Evolutionary conservation across 139 green algal species (phyloP), one percentile per base, ranked within the genome.

Genomic region (Helicosporidium sp.): DNA sequence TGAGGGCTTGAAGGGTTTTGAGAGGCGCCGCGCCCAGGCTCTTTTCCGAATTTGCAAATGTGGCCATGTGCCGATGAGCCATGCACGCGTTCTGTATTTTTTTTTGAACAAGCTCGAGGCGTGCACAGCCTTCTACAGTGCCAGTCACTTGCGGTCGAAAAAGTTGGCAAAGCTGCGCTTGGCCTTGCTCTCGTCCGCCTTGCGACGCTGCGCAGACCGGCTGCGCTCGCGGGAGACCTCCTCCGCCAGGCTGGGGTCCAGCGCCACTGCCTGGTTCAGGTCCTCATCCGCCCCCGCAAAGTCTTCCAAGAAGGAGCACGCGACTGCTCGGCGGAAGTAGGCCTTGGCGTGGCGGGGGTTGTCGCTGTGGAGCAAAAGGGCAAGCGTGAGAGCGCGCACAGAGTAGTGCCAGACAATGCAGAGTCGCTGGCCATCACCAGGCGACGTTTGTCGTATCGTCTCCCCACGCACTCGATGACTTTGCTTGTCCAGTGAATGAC

Each of bases 1-100:
- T 96, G 45, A 64, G 26, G 31, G 13, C 13, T 10, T 37, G 25
- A 54, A 73, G 12, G 10, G 41, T 47, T 13, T 29, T 29, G 24
- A 47, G 41, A 12, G 25, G 13, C 10, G 25, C 41, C 24, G 35
- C 45, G 33, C 35, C 35, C 35, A 50, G 44, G 49, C 45, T 34
- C 16, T 16, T 16, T 43, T 43, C 16, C 39, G 7, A 2, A 24
- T 10, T 23, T 23, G 16, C 16, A 16, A 10, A 25, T 10, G 1
- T 16, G 18, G 39, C 17, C 39, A 25, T 43, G 39, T 12, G 16
- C 20, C 7, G 39, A 7, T 24, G 16, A 8, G 12, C 12, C 7
- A 43, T 8, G 13, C 31, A 10, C 39, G 18, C n/a, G 12, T 3
- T 10, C 16, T 43, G 16, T 43, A n/a, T n/a, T n/a, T n/a, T n/a